phyloP scores from a whole-genome alignment of 768 basidiomycete species.

The Suillus paluster region DNA sequence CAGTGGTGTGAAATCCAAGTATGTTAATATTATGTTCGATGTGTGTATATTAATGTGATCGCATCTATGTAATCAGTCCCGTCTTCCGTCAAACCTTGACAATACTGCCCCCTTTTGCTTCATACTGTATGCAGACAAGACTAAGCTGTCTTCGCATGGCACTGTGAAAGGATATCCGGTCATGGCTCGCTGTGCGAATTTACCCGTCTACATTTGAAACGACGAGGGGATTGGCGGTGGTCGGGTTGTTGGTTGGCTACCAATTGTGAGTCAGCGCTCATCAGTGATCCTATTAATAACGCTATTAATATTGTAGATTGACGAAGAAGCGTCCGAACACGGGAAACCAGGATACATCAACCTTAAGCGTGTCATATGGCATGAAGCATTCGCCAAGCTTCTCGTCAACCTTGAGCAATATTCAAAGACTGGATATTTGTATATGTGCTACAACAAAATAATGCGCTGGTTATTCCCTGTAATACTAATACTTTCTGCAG shows the following conservation, averaged over 20 bases:
- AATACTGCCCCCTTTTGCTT: conserved; percentile 26
- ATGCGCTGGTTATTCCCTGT: conserved; percentile 20
- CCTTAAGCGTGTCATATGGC: no score
- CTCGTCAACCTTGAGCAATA: conserved; percentile 11
- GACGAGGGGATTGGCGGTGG: conserved; percentile 19
- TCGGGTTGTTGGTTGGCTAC: conserved; percentile 25
- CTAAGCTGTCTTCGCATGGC: conserved; percentile 23
- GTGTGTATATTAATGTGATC: not conserved
- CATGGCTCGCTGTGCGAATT: conserved; percentile 18
- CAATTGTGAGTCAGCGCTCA: not conserved
- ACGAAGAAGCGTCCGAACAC: not conserved
- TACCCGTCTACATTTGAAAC: conserved; percentile 16
- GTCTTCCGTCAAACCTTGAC: no score
- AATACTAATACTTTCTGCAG: conserved; percentile 28
- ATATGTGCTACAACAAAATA: conserved; percentile 13
- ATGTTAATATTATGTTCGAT: not conserved
- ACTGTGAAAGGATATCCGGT: conserved; percentile 23
- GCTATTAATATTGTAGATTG: not conserved
- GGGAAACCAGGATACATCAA: conserved; percentile 17
- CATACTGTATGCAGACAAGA: conserved; percentile 39
- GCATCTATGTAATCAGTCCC: no score
- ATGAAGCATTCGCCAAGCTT: conserved; percentile 19
- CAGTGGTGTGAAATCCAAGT: conserved; percentile 17
- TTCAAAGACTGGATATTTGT: conserved; percentile 16
- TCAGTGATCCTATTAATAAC: not conserved